Evolutionary conservation across 2,329 filamentous ascomycete genomes (phyloP), one percentile per base, ranked within the genome.

Genomic region (Monilinia fructigena): DNA sequence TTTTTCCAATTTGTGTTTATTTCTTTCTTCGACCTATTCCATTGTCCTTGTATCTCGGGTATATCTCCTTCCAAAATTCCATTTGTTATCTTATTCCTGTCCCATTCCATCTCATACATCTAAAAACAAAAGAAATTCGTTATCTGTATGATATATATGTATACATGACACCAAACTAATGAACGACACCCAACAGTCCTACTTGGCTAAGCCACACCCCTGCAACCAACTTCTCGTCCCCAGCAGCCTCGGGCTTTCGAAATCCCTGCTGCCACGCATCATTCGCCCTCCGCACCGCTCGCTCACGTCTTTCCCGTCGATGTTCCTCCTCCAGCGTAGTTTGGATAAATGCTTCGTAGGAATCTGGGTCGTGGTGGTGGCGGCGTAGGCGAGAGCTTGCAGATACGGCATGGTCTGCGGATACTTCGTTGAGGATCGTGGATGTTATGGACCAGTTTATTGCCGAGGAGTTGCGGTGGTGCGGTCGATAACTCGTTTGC

Each of bases 271-370:
- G 45, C 63, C 63, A 65, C 14, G 23, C 18, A 45, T 64, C n/a
- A 35, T 38, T 50, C 5, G 58, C 47, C 26, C 47, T 50, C 5
- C 58, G 45, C 45, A 38, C 28, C 23, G 58, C 58, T 61, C 45
- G 58, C 58, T 26, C 47, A 16, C 26, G 14, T 61, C 58, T 61
- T 61, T 50, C 58, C 31, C 58, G 45, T 38, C 58, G 48, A 18
- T 50, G 14, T 11, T 64, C 62, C 12, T 64, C 42, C 14, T 56
- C 38, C 14, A 47, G 3, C 3, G 62, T 40, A 26, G 45, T 56
- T 26, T 61, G 55, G 16, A 66, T 35, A 53, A 66, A 66, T 7
- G 63, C 63, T 54, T 66, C 63, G 40, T 54, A 61, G 10, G 55
- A 66, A 53, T 61, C 48, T 5, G 47, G 63, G 18, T 47, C 45